Evolutionary conservation across 352 stramenopile species (phyloP).

Genomic region (Phytopythium vexans): DNA sequence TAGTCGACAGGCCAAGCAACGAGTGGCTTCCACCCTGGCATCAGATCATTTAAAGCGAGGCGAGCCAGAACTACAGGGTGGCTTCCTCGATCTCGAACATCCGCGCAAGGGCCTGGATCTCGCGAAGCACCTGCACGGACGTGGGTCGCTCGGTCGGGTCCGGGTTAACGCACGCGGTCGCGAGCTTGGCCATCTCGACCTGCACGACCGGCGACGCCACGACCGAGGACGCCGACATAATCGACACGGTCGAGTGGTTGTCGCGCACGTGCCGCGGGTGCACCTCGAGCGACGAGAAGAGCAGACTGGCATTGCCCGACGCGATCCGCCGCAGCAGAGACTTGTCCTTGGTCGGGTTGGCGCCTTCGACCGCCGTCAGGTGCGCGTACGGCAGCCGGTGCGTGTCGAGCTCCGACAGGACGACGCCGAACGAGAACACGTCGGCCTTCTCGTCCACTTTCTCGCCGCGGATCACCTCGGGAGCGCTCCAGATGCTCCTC

Average conservation of each 20-base stretch:
- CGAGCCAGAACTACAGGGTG: no score
- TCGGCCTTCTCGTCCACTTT: slow-evolving; percentile 41
- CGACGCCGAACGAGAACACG: slow-evolving; percentile 55
- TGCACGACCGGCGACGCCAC: slow-evolving; percentile 6
- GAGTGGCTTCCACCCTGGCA: no score
- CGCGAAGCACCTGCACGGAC: slow-evolving; percentile 29
- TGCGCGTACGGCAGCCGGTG: slow-evolving; percentile 14
- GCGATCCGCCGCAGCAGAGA: slow-evolving; percentile 36
- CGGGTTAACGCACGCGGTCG: slow-evolving; percentile 36
- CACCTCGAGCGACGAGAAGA: slow-evolving; percentile 15
- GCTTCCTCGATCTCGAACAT: not conserved
- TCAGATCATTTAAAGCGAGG: no score
- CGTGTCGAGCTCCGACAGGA: slow-evolving; percentile 52
- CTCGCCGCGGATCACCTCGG: slow-evolving; percentile 46
- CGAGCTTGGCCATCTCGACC: slow-evolving; percentile 26
- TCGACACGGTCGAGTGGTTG: not conserved
- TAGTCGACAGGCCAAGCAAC: not conserved
- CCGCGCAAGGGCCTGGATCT: slow-evolving; percentile 32
- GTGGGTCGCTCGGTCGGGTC: slow-evolving; percentile 41
- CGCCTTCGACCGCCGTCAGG: not conserved
- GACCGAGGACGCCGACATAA: slow-evolving; percentile 1
- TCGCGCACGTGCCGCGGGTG: not conserved
- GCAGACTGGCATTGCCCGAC: slow-evolving; percentile 17
- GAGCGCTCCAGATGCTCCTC: slow-evolving; percentile 26
- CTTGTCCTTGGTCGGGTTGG: slow-evolving; percentile 6